Evolutionary conservation across 148 eudicot genomes (phyloP).

Genomic region (Camellia lanceoleosa): DNA sequence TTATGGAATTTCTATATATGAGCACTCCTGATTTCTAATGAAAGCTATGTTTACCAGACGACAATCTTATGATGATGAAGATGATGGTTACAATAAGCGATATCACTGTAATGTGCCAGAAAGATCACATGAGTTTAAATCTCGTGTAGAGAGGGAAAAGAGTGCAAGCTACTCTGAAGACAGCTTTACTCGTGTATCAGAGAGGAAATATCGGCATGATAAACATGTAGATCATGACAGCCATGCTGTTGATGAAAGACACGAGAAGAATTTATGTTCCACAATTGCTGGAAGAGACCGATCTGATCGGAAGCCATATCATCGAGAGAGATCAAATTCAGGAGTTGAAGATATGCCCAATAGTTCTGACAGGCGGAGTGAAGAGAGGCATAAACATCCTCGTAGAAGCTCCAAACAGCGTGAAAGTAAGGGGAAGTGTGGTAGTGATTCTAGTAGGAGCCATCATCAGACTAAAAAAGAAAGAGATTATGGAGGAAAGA

Average conservation of each 20-base stretch:
- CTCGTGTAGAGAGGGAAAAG: conserved; percentile 27
- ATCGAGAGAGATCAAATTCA: conserved; percentile 41
- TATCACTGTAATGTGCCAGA: conserved; percentile 16
- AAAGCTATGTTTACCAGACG: conserved; percentile 36
- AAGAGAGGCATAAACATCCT: conserved; percentile 30
- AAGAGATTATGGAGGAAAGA: conserved; percentile 24
- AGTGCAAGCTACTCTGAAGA: conserved; percentile 36
- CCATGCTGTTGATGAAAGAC: conserved; percentile 26
- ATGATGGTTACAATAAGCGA: conserved; percentile 22
- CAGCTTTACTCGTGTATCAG: conserved; percentile 26
- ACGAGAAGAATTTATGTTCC: conserved; percentile 27
- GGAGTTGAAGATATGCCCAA: conserved; percentile 29
- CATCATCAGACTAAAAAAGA: conserved; percentile 14
- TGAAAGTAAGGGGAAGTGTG: conserved; percentile 28
- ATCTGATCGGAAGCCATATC: conserved; percentile 14
- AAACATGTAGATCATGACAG: conserved; percentile 31
- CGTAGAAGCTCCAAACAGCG: conserved; percentile 25
- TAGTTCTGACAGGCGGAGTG: conserved; percentile 29
- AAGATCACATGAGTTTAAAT: conserved; percentile 19
- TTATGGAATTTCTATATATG: neutral
- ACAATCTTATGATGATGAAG: conserved; percentile 27
- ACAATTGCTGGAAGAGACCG: conserved; percentile 33
- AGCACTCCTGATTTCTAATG: conserved; percentile 8
- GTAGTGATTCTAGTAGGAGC: conserved; percentile 29
- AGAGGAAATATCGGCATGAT: conserved; percentile 30